A percentile compares a stretch with the other conserved stretches of the same genome.
These are phyloP conservation scores for Aspergillus versicolor DNA, from an alignment of 2,329 filamentous ascomycete species.

Conservation along the genomic window DNA sequence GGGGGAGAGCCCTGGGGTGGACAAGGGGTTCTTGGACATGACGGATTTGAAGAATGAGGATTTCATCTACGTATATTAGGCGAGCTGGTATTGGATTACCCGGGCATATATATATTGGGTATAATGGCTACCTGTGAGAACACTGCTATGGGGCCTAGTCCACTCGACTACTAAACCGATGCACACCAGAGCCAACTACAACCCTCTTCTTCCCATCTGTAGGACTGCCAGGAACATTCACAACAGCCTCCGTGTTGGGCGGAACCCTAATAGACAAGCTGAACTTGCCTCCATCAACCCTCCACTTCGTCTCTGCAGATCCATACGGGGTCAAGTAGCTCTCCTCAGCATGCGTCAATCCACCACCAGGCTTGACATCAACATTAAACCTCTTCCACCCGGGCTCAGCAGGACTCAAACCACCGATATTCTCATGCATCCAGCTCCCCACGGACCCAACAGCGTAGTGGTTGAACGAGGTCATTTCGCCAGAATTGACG, in stretches of 20 bases:
- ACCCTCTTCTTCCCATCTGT: background rate
- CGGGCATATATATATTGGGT: too few relatives aligned
- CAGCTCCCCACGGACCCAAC: constrained; percentile 39
- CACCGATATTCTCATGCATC: constrained; percentile 37
- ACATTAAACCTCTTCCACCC: constrained; percentile 34
- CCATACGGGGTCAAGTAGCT: background rate
- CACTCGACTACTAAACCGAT: background rate
- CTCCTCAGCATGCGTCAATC: background rate
- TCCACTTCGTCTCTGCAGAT: background rate
- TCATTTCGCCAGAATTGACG: constrained; percentile 42
- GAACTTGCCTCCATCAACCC: background rate
- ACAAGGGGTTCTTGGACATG: constrained; percentile 17
- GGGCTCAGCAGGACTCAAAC: constrained; percentile 27
- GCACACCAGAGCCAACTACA: constrained; percentile 3
- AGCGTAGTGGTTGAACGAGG: constrained; percentile 44
- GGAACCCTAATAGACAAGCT: background rate
- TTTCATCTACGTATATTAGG: constrained; percentile 20
- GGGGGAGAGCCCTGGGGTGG: background rate
- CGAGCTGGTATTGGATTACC: too few relatives aligned
- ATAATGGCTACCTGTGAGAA: too few relatives aligned
- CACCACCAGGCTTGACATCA: constrained; percentile 30
- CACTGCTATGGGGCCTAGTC: too few relatives aligned
- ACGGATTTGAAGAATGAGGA: constrained; percentile 22
- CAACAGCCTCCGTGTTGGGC: constrained; percentile 4
- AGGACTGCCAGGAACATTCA: background rate